Percentiles rank a stretch among this genome's conserved stretches.
Evolutionary conservation across 2,329 filamentous ascomycete species (phyloP).

Genomic region (Penicillium thymicola): DNA sequence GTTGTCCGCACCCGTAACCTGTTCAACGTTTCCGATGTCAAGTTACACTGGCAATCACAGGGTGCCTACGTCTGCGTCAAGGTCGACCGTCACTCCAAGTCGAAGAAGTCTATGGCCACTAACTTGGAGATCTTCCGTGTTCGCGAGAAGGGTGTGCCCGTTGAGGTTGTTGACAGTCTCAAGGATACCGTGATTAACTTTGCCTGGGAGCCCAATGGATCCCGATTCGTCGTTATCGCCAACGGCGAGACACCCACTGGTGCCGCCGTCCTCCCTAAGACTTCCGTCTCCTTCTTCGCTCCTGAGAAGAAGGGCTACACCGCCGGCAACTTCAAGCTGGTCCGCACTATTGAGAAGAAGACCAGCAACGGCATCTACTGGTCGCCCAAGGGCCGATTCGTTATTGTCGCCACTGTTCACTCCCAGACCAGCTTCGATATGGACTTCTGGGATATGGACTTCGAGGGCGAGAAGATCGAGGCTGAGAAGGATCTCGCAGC

Average conservation of each 20-base stretch:
- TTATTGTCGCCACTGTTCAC: conserved; percentile 87
- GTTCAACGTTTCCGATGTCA: conserved; percentile 96
- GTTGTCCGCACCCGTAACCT: conserved; percentile 91
- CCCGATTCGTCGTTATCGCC: conserved; percentile 95
- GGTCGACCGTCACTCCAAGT: conserved; percentile 97
- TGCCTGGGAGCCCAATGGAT: conserved; percentile 97
- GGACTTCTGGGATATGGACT: conserved; percentile 97
- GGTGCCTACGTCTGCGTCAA: conserved; percentile 94
- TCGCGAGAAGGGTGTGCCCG: conserved; percentile 93
- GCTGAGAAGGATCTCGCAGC: conserved; percentile 90
- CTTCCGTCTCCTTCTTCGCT: conserved; percentile 91
- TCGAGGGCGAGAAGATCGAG: conserved; percentile 93
- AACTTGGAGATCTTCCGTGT: conserved; percentile 98
- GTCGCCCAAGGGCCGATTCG: conserved; percentile 93
- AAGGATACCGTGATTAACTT: conserved; percentile 99
- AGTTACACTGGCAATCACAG: conserved; percentile 98
- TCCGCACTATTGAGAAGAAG: conserved; percentile 96
- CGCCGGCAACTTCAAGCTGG: conserved; percentile 92
- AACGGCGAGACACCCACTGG: conserved; percentile 77
- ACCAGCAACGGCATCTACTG: conserved; percentile 99
- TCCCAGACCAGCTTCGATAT: conserved; percentile 92
- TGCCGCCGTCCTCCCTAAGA: conserved; percentile 86
- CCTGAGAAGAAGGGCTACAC: conserved; percentile 88
- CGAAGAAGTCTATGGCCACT: conserved; percentile 95
- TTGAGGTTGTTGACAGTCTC: conserved; percentile 95